Evolutionary conservation across 2,329 filamentous ascomycete species (phyloP).

Genomic region (Periconia sp.): DNA sequence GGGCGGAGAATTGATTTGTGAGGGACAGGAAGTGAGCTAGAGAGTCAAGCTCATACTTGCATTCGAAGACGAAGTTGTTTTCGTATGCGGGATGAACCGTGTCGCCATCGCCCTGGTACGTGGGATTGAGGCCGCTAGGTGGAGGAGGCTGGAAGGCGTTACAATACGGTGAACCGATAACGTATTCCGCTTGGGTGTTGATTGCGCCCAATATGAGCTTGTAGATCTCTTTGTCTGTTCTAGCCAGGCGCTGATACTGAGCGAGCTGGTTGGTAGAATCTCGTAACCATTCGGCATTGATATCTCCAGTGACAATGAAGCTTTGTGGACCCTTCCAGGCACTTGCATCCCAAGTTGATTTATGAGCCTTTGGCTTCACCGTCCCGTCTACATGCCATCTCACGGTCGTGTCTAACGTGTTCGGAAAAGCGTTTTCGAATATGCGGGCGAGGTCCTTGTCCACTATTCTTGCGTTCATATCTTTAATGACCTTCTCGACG

Average conservation of each 20-base stretch:
- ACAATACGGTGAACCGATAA: slow-evolving; percentile 94
- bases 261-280: slow-evolving; percentile 93
- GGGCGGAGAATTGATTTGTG: slow-evolving; percentile 82
- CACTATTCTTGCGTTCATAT: slow-evolving; percentile 79
- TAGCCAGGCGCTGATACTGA: slow-evolving; percentile 85
- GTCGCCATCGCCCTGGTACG: slow-evolving; percentile 82
- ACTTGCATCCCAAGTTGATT: slow-evolving; percentile 47
- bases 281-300: slow-evolving; percentile 90
- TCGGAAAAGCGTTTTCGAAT: slow-evolving; percentile 95
- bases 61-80: slow-evolving; percentile 86
- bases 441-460: slow-evolving; percentile 88
- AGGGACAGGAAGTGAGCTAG: slow-evolving; percentile 89
- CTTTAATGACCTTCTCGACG: slow-evolving; percentile 85
- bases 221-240: slow-evolving; percentile 78
- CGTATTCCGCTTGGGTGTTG: slow-evolving; percentile 93
- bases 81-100: slow-evolving; percentile 86
- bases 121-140: slow-evolving; percentile 74
- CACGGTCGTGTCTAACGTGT: slow-evolving; percentile 87
- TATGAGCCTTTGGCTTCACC: slow-evolving; percentile 46
- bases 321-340: slow-evolving; percentile 85
- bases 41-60: slow-evolving; percentile 98
- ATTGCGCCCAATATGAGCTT: slow-evolving; percentile 89
- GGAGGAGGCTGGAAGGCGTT: slow-evolving; percentile 97
- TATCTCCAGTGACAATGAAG: slow-evolving; percentile 93
- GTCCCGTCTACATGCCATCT: slow-evolving; percentile 79